Conservation (phyloP, 805 yeast species). For the Ogataea pini region DNA sequence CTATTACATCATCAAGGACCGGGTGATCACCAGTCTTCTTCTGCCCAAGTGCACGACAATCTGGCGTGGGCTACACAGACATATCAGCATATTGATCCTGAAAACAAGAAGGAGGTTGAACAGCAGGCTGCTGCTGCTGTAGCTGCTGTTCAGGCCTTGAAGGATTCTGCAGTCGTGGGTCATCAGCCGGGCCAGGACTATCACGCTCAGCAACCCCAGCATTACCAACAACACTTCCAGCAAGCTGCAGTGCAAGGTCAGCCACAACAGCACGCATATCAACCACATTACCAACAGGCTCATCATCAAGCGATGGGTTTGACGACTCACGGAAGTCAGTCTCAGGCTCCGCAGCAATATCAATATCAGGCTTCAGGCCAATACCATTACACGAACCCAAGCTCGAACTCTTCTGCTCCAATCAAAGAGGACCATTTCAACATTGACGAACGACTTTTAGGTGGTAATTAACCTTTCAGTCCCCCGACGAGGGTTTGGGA, state of each 20-base stretch:
- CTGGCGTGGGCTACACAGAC: conserved; percentile 26
- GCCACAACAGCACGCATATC: conserved; percentile 15
- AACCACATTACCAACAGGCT: conserved; percentile 12
- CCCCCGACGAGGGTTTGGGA: not conserved
- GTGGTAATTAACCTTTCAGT: conserved; percentile 18
- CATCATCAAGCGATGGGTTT: conserved; percentile 12
- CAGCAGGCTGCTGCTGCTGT: conserved; percentile 30
- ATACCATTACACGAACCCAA: conserved; percentile 15
- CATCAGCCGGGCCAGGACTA: conserved; percentile 11
- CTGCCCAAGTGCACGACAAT: conserved; percentile 21
- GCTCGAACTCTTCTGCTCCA: conserved; percentile 6
- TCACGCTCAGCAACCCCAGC: conserved; percentile 13
- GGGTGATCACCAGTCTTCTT: conserved; percentile 12
- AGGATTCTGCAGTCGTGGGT: conserved; percentile 20
- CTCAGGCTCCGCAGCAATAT: conserved; percentile 9
- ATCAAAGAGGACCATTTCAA: conserved; percentile 30
- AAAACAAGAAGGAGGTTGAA: conserved; percentile 26
- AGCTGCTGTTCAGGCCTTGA: conserved; percentile 30
- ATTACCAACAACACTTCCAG: conserved; percentile 11
- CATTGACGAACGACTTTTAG: conserved; percentile 31
- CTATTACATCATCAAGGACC: conserved; percentile 16
- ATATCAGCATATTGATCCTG: conserved; percentile 23
- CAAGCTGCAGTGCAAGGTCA: conserved; percentile 12
- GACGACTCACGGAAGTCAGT: conserved; percentile 2
- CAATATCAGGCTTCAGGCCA: conserved; percentile 14